phyloP scores from a whole-genome alignment of 2,329 filamentous ascomycete genomes.

The Penicillium sp. region DNA sequence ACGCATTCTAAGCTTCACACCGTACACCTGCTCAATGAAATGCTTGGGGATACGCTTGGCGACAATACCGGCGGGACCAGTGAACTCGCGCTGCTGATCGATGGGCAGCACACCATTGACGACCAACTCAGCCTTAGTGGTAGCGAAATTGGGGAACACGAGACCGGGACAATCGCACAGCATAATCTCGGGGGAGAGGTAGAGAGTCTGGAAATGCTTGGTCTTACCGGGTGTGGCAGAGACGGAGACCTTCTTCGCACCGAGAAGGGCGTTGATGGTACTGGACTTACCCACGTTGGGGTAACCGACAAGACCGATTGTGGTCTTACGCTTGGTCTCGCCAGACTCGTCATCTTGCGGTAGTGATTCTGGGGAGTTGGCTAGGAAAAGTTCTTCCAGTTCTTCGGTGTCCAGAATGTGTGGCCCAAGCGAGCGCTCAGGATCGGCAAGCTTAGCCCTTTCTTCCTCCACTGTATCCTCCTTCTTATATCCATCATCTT shows the following conservation, averaged over 20 bases:
- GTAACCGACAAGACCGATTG: constrained; percentile 93
- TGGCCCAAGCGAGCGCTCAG: constrained; percentile 51
- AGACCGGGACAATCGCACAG: constrained; percentile 98
- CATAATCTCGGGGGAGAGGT: constrained; percentile 82
- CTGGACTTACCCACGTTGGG: constrained; percentile 99
- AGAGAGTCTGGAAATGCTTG: constrained; percentile 98
- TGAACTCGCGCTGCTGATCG: constrained; percentile 91
- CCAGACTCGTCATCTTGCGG: constrained; percentile 46
- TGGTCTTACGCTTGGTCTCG: constrained; percentile 62
- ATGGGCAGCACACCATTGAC: constrained; percentile 94
- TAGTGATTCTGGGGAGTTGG: constrained; percentile 62
- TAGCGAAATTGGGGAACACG: constrained; percentile 97
- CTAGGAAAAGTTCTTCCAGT: constrained; percentile 81
- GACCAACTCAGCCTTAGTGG: constrained; percentile 92
- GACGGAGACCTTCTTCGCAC: constrained; percentile 96
- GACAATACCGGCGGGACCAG: constrained; percentile 79
- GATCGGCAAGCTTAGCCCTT: constrained; percentile 20
- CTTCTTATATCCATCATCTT: constrained; percentile 30
- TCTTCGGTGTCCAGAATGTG: constrained; percentile 90
- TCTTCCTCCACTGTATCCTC: constrained; percentile 22
- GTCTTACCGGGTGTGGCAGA: constrained; percentile 97
- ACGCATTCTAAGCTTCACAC: constrained; percentile 79
- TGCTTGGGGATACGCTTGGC: constrained; percentile 79
- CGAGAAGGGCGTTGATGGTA: constrained; percentile 98
- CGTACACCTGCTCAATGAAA: constrained; percentile 91